Evolutionary conservation across 257 asterid genomes (phyloP), one percentile per base, ranked within the genome.

Genomic region (Orobanche coerulescens): DNA sequence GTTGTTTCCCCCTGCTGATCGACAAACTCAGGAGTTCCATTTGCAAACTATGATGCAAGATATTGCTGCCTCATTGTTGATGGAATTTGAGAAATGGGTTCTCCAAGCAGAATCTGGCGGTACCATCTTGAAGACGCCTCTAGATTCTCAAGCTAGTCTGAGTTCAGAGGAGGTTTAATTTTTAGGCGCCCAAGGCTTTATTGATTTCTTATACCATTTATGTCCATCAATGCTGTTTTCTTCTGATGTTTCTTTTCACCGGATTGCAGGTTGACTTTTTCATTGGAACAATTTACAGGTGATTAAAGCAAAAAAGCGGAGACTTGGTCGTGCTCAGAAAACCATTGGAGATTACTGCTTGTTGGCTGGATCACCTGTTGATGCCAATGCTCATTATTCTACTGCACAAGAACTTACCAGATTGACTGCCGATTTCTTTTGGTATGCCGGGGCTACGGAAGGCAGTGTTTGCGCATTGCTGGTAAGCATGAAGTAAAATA

Each of bases 381-480:
- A 90, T 80, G 97, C 97, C 68, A 85, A 81, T 82, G 97, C 97
- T 40, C 96, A 90, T 80, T 90, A 80, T 73, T 66, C 96, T 50
- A 87, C 91, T 61, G 83, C 97, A 15, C 49, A 85, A 68, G 97
- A 90, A 66, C 95, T 90, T 74, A 87, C 97, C 70, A 85, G 97
- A 73, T 70, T 83, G 75, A 90, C 96, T 44, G 93, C 94, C 49
- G 97, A 90, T 69, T 90, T 83, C 71, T 90, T 90, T 73, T 90
- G 97, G 97, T 76, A 80, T 77, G 97, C 97, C 26, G 97, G 97
- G 73, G 97, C 96, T 39, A 77, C 83, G 94, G 97, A 90, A 77
- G 97, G 97, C 66, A 85, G 95, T 14, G 95, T 90, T 51, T 90
- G 96, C 55, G 97, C 97, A 36, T 70, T 90, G 78, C 80, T 90